These are phyloP conservation scores for Phytopythium montanum DNA, from an alignment of 352 stramenopile genomes.

Conservation along the genomic window DNA sequence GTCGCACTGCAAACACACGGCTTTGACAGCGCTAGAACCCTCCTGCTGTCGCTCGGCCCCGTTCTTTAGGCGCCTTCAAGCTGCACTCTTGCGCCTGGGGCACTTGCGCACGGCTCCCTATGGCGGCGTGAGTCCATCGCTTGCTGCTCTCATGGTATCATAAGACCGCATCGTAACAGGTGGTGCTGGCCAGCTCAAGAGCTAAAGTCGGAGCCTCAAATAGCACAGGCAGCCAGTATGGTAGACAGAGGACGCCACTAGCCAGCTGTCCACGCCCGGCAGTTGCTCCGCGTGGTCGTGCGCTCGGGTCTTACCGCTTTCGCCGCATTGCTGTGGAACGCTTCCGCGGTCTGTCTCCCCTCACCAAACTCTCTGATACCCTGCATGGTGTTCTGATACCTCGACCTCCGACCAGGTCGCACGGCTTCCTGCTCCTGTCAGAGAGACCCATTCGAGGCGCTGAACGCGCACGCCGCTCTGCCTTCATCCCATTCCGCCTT, in stretches of 20 bases:
- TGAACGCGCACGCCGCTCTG: not conserved
- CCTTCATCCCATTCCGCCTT: not conserved
- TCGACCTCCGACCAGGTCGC: not conserved
- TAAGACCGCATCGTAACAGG: not conserved
- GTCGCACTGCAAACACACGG: no score
- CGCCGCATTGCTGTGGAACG: not conserved
- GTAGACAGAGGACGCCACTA: no score
- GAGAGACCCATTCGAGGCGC: not conserved
- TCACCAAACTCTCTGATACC: not conserved
- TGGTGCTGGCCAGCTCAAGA: not conserved
- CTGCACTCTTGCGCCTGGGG: no score
- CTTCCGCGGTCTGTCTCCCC: not conserved
- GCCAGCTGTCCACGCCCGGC: not conserved
- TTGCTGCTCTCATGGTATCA: not conserved
- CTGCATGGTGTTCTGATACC: not conserved
- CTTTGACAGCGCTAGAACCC: no score
- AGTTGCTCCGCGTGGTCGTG: not conserved
- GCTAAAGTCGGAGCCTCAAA: not conserved
- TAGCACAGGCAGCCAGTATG: no score
- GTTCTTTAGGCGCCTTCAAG: not conserved
- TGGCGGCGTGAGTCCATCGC: not conserved
- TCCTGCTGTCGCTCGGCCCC: not conserved
- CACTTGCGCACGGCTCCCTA: not conserved
- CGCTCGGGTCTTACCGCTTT: not conserved
- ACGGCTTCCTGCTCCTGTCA: not conserved